Conservation (phyloP, 176 grass and related monocot genomes). For the Microstegium vimineum region DNA sequence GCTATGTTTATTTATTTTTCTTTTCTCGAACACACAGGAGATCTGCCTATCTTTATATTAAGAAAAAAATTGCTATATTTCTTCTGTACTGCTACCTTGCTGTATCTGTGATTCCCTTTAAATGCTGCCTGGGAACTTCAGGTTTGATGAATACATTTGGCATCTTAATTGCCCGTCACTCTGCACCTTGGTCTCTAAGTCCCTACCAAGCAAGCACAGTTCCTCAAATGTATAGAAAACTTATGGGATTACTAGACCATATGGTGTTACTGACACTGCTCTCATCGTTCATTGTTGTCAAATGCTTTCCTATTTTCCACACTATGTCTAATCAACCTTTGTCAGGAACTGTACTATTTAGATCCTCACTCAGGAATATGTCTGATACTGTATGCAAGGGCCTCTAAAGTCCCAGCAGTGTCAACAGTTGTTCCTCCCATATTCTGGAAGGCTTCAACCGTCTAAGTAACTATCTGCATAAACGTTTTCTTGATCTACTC, state of each 20-base stretch:
- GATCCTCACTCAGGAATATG: not conserved
- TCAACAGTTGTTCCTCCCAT: constrained; percentile 1
- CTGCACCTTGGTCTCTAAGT: not conserved
- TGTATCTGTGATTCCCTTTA: constrained; percentile 3
- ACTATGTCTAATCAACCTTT: not conserved
- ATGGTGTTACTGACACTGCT: constrained; percentile 3
- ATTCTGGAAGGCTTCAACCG: not conserved
- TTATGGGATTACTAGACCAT: not conserved
- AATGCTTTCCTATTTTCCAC: not conserved
- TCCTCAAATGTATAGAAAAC: not conserved
- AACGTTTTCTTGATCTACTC: not conserved
- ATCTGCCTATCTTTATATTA: not conserved
- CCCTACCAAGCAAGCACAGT: not conserved
- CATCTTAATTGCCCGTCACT: not conserved
- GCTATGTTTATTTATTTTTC: not conserved
- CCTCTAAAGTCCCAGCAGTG: not conserved
- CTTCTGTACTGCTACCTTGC: constrained; percentile 15
- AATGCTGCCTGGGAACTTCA: not conserved
- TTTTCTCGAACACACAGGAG: not conserved
- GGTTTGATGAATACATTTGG: not conserved
- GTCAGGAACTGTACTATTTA: not conserved
- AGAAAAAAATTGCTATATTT: constrained; percentile 14
- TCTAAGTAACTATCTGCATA: not conserved
- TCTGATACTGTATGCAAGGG: constrained; percentile 9
- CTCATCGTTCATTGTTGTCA: not conserved